Evolutionary conservation across 1,139 yeast genomes (phyloP).

Genomic region (Candida pseudoviswanathii): DNA sequence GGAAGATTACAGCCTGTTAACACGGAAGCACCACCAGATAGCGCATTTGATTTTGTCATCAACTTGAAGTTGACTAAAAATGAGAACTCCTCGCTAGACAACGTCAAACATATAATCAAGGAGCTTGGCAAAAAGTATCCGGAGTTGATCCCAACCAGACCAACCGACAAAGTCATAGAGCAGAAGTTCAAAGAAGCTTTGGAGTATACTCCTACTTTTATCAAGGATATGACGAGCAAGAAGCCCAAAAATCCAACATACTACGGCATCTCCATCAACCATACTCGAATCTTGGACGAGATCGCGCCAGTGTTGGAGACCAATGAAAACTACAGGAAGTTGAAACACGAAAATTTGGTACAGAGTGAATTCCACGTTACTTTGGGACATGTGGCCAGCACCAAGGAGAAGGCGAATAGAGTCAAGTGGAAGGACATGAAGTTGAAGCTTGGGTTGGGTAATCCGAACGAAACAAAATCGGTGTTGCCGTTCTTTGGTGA

Average conservation of each 20-base stretch:
- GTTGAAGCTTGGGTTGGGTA: slow-evolving; percentile 16
- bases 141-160: slow-evolving; percentile 40
- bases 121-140: slow-evolving; percentile 47
- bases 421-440: slow-evolving; percentile 27
- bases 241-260: slow-evolving; percentile 23
- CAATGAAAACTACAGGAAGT: slow-evolving; percentile 29
- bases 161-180: slow-evolving; percentile 40
- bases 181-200: slow-evolving; percentile 53
- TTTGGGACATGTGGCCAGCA: slow-evolving; percentile 54
- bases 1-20: slow-evolving; percentile 66
- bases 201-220: slow-evolving; percentile 51
- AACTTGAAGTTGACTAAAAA: slow-evolving; percentile 45
- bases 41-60: slow-evolving; percentile 63
- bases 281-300: slow-evolving; percentile 9
- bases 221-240: slow-evolving; percentile 31
- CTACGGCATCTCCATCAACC: slow-evolving; percentile 31
- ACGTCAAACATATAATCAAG: slow-evolving; percentile 49
- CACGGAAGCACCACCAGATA: slow-evolving; percentile 56
- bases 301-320: slow-evolving; percentile 15
- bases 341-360: slow-evolving; percentile 37
- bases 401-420: slow-evolving; percentile 23
- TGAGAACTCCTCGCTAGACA: slow-evolving; percentile 51
- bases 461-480: slow-evolving; percentile 11
- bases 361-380: slow-evolving; percentile 78
- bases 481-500: slow-evolving; percentile 30